Conservation (phyloP, 2,329 filamentous ascomycete species). For the Stenocarpella maydis region DNA sequence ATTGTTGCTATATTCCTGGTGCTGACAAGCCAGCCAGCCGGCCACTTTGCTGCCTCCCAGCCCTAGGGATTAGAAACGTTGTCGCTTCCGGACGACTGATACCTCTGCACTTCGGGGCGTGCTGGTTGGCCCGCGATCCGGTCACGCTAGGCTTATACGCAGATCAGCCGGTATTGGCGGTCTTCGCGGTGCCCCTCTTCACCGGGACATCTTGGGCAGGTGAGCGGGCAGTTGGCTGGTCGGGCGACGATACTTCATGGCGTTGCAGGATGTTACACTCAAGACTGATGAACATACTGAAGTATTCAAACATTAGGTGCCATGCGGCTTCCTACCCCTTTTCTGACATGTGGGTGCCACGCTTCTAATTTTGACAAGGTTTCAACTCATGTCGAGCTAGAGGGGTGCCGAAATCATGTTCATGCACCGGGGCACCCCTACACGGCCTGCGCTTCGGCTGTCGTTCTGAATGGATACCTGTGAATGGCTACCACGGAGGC, state of each 20-base stretch:
- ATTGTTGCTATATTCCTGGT: conserved; percentile 10
- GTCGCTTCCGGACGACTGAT: background rate
- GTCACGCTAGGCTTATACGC: background rate
- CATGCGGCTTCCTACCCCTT: conserved; percentile 21
- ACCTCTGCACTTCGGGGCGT: background rate
- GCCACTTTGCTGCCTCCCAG: conserved; percentile 1
- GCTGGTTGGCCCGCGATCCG: background rate
- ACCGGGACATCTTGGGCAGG: background rate
- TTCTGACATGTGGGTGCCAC: conserved; percentile 27
- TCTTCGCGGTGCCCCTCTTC: background rate
- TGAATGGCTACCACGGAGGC: conserved; percentile 15
- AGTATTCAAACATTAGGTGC: conserved; percentile 26
- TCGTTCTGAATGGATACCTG: conserved; percentile 13
- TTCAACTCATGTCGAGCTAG: conserved; percentile 24
- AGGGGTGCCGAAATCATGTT: conserved; percentile 35
- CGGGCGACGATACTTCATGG: conserved; percentile 22
- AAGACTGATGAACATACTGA: conserved; percentile 20
- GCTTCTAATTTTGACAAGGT: conserved; percentile 34
- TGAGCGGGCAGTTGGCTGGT: conserved; percentile 2
- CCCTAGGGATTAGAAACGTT: conserved; percentile 2
- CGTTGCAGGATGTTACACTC: conserved; percentile 26
- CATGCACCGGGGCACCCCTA: conserved; percentile 30
- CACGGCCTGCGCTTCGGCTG: conserved; percentile 21
- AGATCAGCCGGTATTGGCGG: conserved; percentile 12
- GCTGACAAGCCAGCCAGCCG: conserved; percentile 14